Conservation (phyloP, 1,284 basidiomycete genomes). For the Naganishia liquefaciens region DNA sequence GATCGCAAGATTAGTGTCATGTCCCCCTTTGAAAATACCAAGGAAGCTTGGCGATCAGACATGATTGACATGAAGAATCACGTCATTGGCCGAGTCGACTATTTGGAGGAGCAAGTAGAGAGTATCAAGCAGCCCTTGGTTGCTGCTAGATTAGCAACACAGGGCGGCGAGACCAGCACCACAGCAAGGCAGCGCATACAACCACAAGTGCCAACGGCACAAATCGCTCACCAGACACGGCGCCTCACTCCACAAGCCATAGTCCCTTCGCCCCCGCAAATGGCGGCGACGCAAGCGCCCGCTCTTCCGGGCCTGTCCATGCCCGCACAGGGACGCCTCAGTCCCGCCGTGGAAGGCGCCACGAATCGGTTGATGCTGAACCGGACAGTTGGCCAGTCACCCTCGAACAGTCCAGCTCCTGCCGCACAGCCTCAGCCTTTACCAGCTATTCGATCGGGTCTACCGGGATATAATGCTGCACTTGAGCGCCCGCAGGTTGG, state of each 20-base stretch:
- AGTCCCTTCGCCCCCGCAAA: background rate
- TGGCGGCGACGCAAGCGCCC: background rate
- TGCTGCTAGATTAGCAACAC: conserved; percentile 3
- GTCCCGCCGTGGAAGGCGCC: background rate
- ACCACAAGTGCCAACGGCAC: background rate
- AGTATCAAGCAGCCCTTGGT: conserved; percentile 7
- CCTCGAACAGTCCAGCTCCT: background rate
- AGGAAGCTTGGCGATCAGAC: conserved; percentile 21
- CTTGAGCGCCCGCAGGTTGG: no score
- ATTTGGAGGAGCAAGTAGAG: conserved; percentile 13
- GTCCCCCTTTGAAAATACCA: conserved; percentile 9
- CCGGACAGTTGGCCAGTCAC: background rate
- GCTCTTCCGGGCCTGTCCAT: background rate
- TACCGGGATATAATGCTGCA: background rate
- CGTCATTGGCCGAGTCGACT: conserved; percentile 20
- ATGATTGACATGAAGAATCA: conserved; percentile 28
- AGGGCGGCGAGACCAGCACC: background rate
- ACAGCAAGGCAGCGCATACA: background rate
- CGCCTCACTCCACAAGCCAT: background rate
- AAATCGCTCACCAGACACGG: background rate
- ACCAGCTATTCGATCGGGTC: background rate
- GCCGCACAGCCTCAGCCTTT: background rate
- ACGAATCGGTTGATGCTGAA: background rate
- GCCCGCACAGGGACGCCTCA: background rate
- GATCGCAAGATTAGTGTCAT: background rate